phyloP scores from a whole-genome alignment of 768 basidiomycete genomes.

The Peribolospora kevripleyi region DNA sequence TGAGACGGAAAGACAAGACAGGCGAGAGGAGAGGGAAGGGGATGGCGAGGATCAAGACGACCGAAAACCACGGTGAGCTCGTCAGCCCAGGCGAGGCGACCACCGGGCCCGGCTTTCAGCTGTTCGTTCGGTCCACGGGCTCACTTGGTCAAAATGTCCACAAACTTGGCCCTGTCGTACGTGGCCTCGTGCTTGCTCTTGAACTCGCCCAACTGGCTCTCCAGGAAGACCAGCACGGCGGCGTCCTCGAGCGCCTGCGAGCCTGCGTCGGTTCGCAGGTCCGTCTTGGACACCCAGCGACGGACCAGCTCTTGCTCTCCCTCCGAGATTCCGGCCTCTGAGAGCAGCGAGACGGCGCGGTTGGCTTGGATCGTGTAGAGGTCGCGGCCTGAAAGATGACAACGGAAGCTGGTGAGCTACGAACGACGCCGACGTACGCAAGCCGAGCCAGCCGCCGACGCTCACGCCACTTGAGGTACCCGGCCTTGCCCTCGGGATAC shows the following conservation, averaged over 20 bases:
- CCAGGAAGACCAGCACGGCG: slow-evolving; percentile 6
- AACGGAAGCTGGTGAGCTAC: not conserved
- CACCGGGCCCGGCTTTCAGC: too few relatives aligned
- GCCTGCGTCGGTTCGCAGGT: slow-evolving; percentile 1
- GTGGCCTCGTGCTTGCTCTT: not conserved
- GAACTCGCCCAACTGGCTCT: slow-evolving; percentile 1
- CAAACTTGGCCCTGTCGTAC: slow-evolving; percentile 4
- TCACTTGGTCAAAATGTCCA: slow-evolving; percentile 6
- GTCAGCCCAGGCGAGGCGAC: too few relatives aligned
- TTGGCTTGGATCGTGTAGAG: slow-evolving; percentile 2
- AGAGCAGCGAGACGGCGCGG: not conserved
- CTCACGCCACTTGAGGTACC: slow-evolving; percentile 1
- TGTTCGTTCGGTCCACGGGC: not conserved
- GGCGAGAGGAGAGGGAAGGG: too few relatives aligned
- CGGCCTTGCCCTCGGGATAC: slow-evolving; percentile 1
- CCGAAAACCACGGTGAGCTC: too few relatives aligned
- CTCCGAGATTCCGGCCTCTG: not conserved
- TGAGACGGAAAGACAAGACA: too few relatives aligned
- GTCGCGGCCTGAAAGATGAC: not conserved
- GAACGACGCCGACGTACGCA: not conserved
- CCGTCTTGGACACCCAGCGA: slow-evolving; percentile 1
- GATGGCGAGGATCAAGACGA: too few relatives aligned
- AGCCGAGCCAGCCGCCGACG: not conserved
- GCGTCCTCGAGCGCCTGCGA: slow-evolving; percentile 6
- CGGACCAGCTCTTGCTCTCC: not conserved